Evolutionary conservation across 345 rosid genomes (phyloP), one percentile per base, ranked within the genome.

Genomic region (Euphorbia tirucalli): DNA sequence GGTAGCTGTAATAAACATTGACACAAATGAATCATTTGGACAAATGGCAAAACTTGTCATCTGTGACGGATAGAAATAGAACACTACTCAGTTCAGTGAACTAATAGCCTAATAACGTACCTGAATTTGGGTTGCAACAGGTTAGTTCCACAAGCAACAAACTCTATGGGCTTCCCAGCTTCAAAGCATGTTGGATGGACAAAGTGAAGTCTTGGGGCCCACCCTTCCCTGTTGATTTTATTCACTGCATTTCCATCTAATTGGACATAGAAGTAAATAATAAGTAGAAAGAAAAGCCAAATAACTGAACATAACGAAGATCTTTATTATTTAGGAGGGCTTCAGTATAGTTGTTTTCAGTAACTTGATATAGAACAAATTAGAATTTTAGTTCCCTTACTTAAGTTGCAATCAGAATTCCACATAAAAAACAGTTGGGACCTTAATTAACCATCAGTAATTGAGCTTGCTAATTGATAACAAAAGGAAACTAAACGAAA

Each of bases 101-200:
- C n/a, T n/a, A n/a, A 37, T 3, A 13, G 7, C n/a, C 27, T 21
- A 54, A 52, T 44, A 21, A 30, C 86, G 72, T 86, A 93, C 98
- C 90, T 92, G 73, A 84, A 85, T 71, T 89, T 87, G 67, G 90
- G 78, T 68, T 88, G 97, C 79, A 79, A 68, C 68, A 92, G 82
- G 81, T 90, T 90, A 69, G 86, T 84, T 75, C 99, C 99, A 71
- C 97, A 92, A 70, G 86, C 92, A 83, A 90, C 75, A 69, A 95
- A 82, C 77, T 95, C 97, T 60, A 92, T 81, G 52, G 97, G 96
- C 75, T 84, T 88, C 75, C 97, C 97, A 74, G 97, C 97, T 88
- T 90, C 97, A 82, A 95, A 92, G 82, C 85, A 90, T 70, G 79
- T 75, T 60, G 99, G 98, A 79, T 89, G 83, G 76, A 95, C 91